Base-by-base conservation (phyloP, 306 rosid genomes). In the Lathyrus sativus region DNA sequence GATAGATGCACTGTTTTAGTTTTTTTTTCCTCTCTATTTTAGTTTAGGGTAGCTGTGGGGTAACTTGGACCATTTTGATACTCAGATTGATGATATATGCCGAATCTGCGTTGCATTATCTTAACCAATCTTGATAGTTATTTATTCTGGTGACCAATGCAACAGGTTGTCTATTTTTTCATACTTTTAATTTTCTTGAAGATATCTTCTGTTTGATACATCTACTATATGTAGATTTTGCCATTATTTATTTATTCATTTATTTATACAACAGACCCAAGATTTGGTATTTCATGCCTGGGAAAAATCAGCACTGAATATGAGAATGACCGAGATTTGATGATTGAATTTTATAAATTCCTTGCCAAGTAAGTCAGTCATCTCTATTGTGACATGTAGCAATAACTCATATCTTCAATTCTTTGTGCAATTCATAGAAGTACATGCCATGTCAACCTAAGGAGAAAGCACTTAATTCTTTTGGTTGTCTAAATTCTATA, bases 321-420 rank as follows among this genome's bases (percentile, higher is more conserved):
- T 51, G 95, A 89, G 81, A 85, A 75, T 74, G 98, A 92, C 76
- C 83, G 7, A 41, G 96, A 92, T 72, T 65, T 87, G 82, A 82
- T 89, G 87, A 76, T 87, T 83, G 80, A 26, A 10, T 89, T 83
- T 56, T 92, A 86, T 76, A 87, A 81, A 39, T 87, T 92, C 63
- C 74, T 89, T 51, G 83, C 84, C 17, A 77, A 58, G 95, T 92
- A 78, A 78, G 89, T 8, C 28, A 78, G 88, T 6, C 22, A 14
- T 66, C 59, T 66, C 14, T 29, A 29, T 38, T 18, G 9, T 49
- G 33, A 3, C 28, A 17, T 72, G 42, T 51, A 48, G 8, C 60
- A 31, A 42, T 31, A 29, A 13, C 63, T 65, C 55, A 75, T 58
- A 41, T 39, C 45, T 55, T 64, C 4, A 70, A 57, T 49, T 57